These are phyloP conservation scores for Trametes elegans DNA, from an alignment of 768 basidiomycete genomes.

Conservation along the genomic window DNA sequence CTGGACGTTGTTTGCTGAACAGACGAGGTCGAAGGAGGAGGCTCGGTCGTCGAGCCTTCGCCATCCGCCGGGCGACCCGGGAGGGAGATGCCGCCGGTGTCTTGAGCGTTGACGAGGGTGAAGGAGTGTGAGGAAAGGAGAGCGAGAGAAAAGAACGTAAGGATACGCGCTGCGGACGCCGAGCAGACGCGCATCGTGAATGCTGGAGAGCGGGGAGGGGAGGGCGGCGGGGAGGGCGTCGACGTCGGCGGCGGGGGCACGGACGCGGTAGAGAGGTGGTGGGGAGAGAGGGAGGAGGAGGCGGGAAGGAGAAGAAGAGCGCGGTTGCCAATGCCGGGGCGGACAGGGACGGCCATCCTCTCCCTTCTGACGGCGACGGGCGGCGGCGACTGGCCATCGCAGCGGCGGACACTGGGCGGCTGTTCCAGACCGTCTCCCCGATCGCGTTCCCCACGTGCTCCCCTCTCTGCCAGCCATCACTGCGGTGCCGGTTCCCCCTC, in stretches of 20 bases:
- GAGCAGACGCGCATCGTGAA: conserved; percentile 28
- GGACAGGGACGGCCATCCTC: too few relatives aligned
- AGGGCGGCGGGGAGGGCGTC: conserved; percentile 19
- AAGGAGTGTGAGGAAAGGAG: conserved; percentile 32
- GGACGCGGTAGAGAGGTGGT: neutral
- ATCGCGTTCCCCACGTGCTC: conserved; percentile 1
- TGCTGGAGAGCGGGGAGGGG: conserved; percentile 10
- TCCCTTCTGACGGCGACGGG: too few relatives aligned
- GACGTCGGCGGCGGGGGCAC: conserved; percentile 17
- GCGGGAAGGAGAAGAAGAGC: neutral
- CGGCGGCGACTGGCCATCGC: neutral
- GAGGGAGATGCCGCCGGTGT: neutral
- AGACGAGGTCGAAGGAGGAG: neutral
- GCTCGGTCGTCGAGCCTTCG: neutral
- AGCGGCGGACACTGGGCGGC: neutral
- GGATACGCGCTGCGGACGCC: conserved; percentile 28
- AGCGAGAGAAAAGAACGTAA: conserved; percentile 32
- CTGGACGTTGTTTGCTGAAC: neutral
- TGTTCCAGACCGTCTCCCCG: neutral
- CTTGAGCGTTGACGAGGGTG: conserved; percentile 23
- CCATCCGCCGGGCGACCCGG: neutral
- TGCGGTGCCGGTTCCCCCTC: neutral
- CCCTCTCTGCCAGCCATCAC: neutral
- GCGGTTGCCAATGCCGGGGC: too few relatives aligned
- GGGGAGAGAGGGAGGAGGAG: neutral